phyloP scores from a whole-genome alignment of 2,329 filamentous ascomycete genomes.

The Diaporthe sp. region DNA sequence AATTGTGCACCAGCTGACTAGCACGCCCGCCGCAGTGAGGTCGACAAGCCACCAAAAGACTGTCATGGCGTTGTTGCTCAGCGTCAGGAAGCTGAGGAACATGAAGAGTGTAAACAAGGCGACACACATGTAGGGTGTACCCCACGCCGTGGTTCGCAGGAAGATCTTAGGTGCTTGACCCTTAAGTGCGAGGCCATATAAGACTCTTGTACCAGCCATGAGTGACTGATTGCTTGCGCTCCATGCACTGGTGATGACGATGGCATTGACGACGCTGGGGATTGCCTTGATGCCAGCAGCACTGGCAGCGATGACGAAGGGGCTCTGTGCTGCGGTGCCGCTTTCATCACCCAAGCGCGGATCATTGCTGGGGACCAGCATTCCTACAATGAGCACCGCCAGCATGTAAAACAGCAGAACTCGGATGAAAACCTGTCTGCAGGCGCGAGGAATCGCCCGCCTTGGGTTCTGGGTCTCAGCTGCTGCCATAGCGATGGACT shows the following conservation, averaged over 20 bases:
- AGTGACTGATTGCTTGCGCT: constrained; percentile 78
- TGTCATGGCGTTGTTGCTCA: constrained; percentile 69
- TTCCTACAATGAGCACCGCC: constrained; percentile 68
- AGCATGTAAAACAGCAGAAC: constrained; percentile 58
- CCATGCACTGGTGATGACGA: constrained; percentile 79
- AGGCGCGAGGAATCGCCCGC: constrained; percentile 58
- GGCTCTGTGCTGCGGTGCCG: constrained; percentile 63
- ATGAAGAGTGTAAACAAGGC: constrained; percentile 66
- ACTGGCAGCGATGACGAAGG: constrained; percentile 79
- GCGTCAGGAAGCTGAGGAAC: constrained; percentile 68
- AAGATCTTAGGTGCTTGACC: constrained; percentile 70
- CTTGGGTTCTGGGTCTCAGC: constrained; percentile 67
- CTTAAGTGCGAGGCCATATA: constrained; percentile 71
- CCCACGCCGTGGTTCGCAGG: constrained; percentile 62
- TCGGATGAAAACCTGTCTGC: constrained; percentile 69
- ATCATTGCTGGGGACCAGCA: constrained; percentile 70
- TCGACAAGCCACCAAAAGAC: constrained; percentile 76
- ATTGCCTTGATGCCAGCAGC: constrained; percentile 76
- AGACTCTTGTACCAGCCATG: constrained; percentile 68
- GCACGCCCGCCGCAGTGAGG: constrained; percentile 71
- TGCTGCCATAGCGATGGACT: constrained; percentile 67
- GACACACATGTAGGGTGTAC: constrained; percentile 70
- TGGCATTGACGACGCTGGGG: constrained; percentile 80
- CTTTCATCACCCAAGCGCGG: constrained; percentile 58
- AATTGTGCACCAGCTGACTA: constrained; percentile 74